Evolutionary conservation across 345 rosid species (phyloP).

Genomic region (Gossypium arboreum): DNA sequence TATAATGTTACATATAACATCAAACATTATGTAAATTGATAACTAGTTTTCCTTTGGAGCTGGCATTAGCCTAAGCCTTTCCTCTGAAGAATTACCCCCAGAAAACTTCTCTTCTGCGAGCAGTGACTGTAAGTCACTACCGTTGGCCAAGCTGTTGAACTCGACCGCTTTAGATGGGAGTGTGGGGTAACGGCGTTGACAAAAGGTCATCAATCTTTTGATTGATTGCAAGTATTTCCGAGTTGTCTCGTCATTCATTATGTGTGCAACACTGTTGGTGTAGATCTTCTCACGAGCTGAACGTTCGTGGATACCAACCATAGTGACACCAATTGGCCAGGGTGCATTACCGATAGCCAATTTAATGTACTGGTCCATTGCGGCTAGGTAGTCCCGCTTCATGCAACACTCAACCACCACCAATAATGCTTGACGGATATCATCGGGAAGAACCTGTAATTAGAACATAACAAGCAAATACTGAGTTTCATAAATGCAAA

Average conservation of each 20-base stretch:
- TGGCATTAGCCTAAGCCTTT: slow-evolving; percentile 68
- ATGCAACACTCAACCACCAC: slow-evolving; percentile 79
- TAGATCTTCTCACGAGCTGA: slow-evolving; percentile 96
- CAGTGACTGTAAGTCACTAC: slow-evolving; percentile 83
- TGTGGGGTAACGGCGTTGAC: slow-evolving; percentile 88
- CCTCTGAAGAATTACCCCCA: slow-evolving; percentile 46
- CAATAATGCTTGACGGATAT: slow-evolving; percentile 80
- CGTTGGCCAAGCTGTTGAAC: slow-evolving; percentile 96
- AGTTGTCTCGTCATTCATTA: slow-evolving; percentile 97
- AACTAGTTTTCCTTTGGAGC: slow-evolving; percentile 51
- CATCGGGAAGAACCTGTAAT: slow-evolving; percentile 72
- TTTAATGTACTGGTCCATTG: slow-evolving; percentile 93
- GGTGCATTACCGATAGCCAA: slow-evolving; percentile 96
- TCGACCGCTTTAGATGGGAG: slow-evolving; percentile 94
- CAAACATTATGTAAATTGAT: background rate
- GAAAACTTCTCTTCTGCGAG: slow-evolving; percentile 65
- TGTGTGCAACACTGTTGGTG: slow-evolving; percentile 96
- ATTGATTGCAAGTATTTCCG: slow-evolving; percentile 91
- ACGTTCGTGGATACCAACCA: slow-evolving; percentile 99
- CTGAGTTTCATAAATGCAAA: background rate
- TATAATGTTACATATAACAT: background rate
- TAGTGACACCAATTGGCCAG: slow-evolving; percentile 99
- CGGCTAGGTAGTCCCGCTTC: slow-evolving; percentile 92
- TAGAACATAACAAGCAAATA: background rate
- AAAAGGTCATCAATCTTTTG: slow-evolving; percentile 93